A percentile compares a stretch with the other conserved stretches of the same genome.
Evolutionary conservation across 257 asterid genomes (phyloP).

Genomic region (Capsicum chinense): DNA sequence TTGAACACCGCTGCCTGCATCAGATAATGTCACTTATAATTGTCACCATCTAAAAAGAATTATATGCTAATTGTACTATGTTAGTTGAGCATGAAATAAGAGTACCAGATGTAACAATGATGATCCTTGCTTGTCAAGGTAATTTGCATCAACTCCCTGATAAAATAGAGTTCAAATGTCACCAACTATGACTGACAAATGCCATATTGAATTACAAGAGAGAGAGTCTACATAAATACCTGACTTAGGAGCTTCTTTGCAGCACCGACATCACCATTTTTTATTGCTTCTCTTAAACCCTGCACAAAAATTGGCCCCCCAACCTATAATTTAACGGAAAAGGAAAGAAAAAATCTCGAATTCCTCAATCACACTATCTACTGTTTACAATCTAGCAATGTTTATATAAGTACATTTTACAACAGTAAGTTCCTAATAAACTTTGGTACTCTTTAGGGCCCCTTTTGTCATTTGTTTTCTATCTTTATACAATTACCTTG

Average conservation of each 20-base stretch:
- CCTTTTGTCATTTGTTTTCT: slow-evolving; percentile 2
- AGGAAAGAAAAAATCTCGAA: not conserved
- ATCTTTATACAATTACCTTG: not conserved
- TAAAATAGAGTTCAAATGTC: slow-evolving; percentile 26
- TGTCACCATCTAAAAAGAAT: slow-evolving; percentile 24
- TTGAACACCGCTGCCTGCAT: slow-evolving; percentile 94
- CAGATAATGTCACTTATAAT: slow-evolving; percentile 29
- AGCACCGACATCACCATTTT: slow-evolving; percentile 82
- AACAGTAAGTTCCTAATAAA: not conserved
- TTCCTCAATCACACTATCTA: not conserved
- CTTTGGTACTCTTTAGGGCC: not conserved
- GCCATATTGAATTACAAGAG: slow-evolving; percentile 28
- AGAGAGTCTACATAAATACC: slow-evolving; percentile 53
- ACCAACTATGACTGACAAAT: not conserved
- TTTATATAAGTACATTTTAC: not conserved
- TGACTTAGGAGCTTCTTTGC: slow-evolving; percentile 83
- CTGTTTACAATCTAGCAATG: not conserved
- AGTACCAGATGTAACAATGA: slow-evolving; percentile 87
- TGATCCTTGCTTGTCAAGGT: slow-evolving; percentile 90
- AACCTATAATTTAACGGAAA: not conserved
- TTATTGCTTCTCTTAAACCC: slow-evolving; percentile 97
- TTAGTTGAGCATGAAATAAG: slow-evolving; percentile 30
- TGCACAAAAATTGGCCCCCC: slow-evolving; percentile 36
- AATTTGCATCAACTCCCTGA: slow-evolving; percentile 95
- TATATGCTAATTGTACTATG: slow-evolving; percentile 15